Conservation (phyloP, 345 rosid genomes). For the Ceriops tagal region DNA sequence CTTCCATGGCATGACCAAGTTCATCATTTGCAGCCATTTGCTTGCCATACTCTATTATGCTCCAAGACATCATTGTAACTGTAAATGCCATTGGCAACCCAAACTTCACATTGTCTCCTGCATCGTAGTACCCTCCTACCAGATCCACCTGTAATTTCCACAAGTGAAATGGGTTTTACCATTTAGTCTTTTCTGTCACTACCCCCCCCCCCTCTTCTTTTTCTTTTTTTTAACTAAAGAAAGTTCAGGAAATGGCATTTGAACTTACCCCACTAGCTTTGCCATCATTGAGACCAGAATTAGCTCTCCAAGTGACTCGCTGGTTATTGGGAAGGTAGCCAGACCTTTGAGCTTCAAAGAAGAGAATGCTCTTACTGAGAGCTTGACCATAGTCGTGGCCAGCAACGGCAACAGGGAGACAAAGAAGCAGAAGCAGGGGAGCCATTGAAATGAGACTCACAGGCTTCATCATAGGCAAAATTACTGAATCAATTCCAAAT, state of each 20-base stretch:
- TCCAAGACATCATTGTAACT: conserved; percentile 98
- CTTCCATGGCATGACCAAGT: conserved; percentile 79
- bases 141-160: conserved; percentile 72
- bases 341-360: conserved; percentile 99
- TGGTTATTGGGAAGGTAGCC: conserved; percentile 82
- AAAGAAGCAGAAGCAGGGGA: conserved; percentile 51
- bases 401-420: conserved; percentile 54
- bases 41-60: conserved; percentile 81
- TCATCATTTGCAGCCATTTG: conserved; percentile 74
- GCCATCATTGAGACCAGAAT: conserved; percentile 91
- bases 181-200: background rate
- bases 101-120: conserved; percentile 99
- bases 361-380: conserved; percentile 85
- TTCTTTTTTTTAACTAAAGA: background rate
- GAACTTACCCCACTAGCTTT: conserved; percentile 90
- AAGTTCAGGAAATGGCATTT: conserved; percentile 1
- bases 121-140: conserved; percentile 97
- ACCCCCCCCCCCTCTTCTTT: too few relatives aligned
- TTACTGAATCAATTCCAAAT: background rate
- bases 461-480: conserved; percentile 28
- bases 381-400: conserved; percentile 95
- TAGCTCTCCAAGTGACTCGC: conserved; percentile 85
- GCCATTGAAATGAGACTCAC: conserved; percentile 31
- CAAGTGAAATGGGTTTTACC: background rate
- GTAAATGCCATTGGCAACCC: conserved; percentile 99